Conservation (phyloP, 225 moss, liverwort and hornwort species). For the Lunularia cruciata region DNA sequence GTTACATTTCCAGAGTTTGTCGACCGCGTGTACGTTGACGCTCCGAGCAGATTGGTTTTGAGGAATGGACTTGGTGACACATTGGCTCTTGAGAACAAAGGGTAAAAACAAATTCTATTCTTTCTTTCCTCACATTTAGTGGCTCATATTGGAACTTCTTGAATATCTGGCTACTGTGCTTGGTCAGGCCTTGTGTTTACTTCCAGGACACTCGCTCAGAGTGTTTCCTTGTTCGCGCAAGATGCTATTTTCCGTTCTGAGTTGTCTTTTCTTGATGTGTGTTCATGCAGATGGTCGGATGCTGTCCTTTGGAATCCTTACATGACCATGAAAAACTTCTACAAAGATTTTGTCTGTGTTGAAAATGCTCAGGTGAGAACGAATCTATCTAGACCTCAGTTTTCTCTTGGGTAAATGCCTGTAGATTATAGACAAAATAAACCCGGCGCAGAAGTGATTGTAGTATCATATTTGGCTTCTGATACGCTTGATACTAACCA, state of each 20-base stretch:
- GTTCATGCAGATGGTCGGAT: slow-evolving; percentile 77
- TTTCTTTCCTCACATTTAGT: too few relatives aligned
- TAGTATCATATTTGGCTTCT: too few relatives aligned
- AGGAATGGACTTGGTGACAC: slow-evolving; percentile 76
- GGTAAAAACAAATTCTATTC: slow-evolving; percentile 53
- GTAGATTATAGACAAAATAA: background rate
- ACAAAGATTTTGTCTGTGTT: slow-evolving; percentile 94
- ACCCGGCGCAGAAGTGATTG: too few relatives aligned
- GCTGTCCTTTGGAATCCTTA: slow-evolving; percentile 97
- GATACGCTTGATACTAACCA: too few relatives aligned
- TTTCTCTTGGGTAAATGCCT: background rate
- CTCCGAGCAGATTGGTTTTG: slow-evolving; percentile 68
- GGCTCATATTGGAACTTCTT: too few relatives aligned
- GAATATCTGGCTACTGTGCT: too few relatives aligned
- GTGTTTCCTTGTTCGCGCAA: too few relatives aligned
- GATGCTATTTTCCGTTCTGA: too few relatives aligned
- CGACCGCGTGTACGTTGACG: slow-evolving; percentile 78
- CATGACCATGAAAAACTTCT: slow-evolving; percentile 74
- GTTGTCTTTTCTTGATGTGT: background rate
- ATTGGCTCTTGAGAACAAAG: slow-evolving; percentile 71
- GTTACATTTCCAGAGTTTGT: slow-evolving; percentile 77
- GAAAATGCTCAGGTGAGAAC: slow-evolving; percentile 81
- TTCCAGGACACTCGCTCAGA: too few relatives aligned
- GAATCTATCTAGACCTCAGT: background rate
- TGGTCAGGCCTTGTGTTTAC: too few relatives aligned